Evolutionary conservation across 163 green algal genomes (phyloP).

Genomic region (Scenedesmus sp.): DNA sequence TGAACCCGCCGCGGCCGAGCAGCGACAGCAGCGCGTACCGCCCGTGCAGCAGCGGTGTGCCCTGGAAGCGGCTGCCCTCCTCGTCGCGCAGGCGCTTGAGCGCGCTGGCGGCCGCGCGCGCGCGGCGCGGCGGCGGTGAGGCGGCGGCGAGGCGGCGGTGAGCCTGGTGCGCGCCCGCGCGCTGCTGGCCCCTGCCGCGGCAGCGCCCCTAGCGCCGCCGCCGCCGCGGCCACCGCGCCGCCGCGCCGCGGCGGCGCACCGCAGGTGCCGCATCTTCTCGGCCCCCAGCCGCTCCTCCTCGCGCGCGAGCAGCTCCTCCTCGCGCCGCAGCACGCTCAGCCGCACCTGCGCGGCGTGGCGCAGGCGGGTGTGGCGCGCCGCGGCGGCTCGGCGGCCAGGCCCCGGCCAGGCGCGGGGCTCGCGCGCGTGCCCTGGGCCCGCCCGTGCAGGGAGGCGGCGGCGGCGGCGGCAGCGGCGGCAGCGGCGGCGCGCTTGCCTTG

Average conservation of each 20-base stretch:
- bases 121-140: no score
- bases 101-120: slow-evolving; percentile 60
- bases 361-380: no score
- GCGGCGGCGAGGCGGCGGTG: no score
- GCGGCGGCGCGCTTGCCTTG: slow-evolving; percentile 61
- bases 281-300: slow-evolving; percentile 79
- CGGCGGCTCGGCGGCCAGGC: neutral
- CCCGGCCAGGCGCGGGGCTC: no score
- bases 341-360: no score
- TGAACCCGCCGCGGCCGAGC: slow-evolving; percentile 95
- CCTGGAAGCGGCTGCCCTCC: slow-evolving; percentile 68
- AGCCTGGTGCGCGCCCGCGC: no score
- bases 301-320: slow-evolving; percentile 80
- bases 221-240: no score
- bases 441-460: neutral
- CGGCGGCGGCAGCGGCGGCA: neutral
- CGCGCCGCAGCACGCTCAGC: slow-evolving; percentile 76
- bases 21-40: slow-evolving; percentile 91
- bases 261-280: slow-evolving; percentile 76
- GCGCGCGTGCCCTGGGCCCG: no score
- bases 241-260: slow-evolving; percentile 22
- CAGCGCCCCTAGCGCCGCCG: no score
- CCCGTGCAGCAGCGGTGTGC: slow-evolving; percentile 55
- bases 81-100: slow-evolving; percentile 83
- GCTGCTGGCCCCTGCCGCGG: neutral